These are phyloP conservation scores for Naganishia cerealis DNA, from an alignment of 1,284 basidiomycete genomes.

Conservation along the genomic window DNA sequence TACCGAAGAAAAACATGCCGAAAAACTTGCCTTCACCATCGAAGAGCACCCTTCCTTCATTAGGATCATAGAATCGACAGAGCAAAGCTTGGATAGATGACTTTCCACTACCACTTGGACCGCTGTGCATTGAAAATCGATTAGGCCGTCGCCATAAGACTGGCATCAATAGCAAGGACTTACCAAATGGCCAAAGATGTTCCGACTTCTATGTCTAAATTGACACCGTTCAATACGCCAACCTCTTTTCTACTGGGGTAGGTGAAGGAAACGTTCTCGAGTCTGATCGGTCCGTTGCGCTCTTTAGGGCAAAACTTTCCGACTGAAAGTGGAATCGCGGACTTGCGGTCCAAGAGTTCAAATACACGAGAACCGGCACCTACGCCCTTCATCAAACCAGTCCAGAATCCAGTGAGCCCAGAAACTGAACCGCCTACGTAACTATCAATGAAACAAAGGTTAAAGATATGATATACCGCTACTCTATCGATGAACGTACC, in stretches of 20 bases:
- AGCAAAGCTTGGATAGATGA: constrained; percentile 86
- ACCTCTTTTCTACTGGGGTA: constrained; percentile 81
- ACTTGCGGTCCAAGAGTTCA: constrained; percentile 78
- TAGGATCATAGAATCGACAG: constrained; percentile 89
- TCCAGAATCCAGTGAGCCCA: constrained; percentile 55
- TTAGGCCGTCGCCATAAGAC: not conserved
- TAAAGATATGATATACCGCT: not conserved
- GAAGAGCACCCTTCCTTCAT: constrained; percentile 74
- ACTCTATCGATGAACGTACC: constrained; percentile 58
- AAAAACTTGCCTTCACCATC: constrained; percentile 72
- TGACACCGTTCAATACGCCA: constrained; percentile 73
- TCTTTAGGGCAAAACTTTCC: constrained; percentile 63
- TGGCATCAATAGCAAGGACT: constrained; percentile 47
- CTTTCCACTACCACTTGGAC: constrained; percentile 85
- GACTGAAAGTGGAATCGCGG: constrained; percentile 66
- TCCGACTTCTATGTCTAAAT: constrained; percentile 74
- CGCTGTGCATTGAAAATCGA: constrained; percentile 57
- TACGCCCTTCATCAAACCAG: constrained; percentile 59
- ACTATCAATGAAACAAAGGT: constrained; percentile 36
- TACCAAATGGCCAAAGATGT: constrained; percentile 89
- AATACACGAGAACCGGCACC: constrained; percentile 92
- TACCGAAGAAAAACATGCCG: not conserved
- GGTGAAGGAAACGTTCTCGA: constrained; percentile 77
- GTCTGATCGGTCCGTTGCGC: constrained; percentile 68
- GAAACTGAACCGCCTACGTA: constrained; percentile 55